Evolutionary conservation across 371 early-diverging fungal genomes (phyloP).

Genomic region (Sporodiniella umbellata): DNA sequence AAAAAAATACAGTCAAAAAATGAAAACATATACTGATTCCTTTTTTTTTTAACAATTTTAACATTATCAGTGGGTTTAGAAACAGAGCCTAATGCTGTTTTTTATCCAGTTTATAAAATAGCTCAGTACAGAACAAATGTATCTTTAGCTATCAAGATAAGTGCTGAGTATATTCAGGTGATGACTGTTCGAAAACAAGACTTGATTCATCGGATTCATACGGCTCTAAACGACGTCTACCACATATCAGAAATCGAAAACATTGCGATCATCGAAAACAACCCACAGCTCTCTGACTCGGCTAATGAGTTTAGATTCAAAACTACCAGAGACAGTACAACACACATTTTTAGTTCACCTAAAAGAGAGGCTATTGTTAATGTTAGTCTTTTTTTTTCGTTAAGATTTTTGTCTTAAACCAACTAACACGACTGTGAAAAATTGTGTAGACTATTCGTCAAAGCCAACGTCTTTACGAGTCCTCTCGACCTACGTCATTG

Average conservation of each 20-base stretch:
- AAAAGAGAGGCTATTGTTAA: slow-evolving; percentile 68
- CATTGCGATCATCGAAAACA: slow-evolving; percentile 42
- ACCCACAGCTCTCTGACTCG: slow-evolving; percentile 39
- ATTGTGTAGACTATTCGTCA: slow-evolving; percentile 54
- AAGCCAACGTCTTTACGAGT: slow-evolving; percentile 64
- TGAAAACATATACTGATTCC: too few species aligned
- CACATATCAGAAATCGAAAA: slow-evolving; percentile 84
- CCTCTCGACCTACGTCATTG: slow-evolving; percentile 56
- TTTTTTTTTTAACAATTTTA: not conserved
- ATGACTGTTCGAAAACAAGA: slow-evolving; percentile 59
- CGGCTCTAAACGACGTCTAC: slow-evolving; percentile 79
- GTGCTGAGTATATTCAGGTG: slow-evolving; percentile 76
- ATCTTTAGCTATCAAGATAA: slow-evolving; percentile 79
- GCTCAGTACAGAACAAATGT: slow-evolving; percentile 53
- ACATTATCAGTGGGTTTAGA: slow-evolving; percentile 50
- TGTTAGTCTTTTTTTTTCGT: slow-evolving; percentile 17
- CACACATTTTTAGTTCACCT: slow-evolving; percentile 63
- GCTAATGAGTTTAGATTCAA: slow-evolving; percentile 73
- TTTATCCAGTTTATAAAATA: slow-evolving; percentile 59
- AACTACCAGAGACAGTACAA: slow-evolving; percentile 52
- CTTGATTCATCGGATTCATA: slow-evolving; percentile 56
- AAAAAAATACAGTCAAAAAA: too few species aligned
- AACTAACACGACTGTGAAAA: too few species aligned
- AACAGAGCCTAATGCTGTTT: slow-evolving; percentile 57
- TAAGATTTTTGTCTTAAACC: too few species aligned